phyloP scores from a whole-genome alignment of 1,284 basidiomycete species.

The Irpex sp. region DNA sequence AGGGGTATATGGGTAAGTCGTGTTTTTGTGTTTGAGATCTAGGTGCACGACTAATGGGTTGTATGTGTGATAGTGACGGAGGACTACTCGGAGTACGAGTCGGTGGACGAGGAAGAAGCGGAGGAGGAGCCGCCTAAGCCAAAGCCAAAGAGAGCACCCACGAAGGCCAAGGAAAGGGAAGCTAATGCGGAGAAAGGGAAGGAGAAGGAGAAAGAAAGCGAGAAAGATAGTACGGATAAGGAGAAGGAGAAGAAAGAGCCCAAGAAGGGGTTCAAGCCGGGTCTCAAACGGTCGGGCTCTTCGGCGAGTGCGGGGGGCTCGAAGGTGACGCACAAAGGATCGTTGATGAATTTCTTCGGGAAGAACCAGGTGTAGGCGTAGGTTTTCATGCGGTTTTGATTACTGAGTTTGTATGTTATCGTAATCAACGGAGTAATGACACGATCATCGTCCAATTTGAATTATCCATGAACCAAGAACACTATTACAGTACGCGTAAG shows the following conservation, averaged over 20 bases:
- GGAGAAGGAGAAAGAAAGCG: slow-evolving; percentile 7
- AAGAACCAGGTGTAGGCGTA: slow-evolving; percentile 14
- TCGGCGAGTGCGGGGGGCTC: neutral
- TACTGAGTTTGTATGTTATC: neutral
- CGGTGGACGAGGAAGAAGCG: slow-evolving; percentile 57
- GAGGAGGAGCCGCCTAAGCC: slow-evolving; percentile 26
- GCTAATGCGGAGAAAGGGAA: slow-evolving; percentile 8
- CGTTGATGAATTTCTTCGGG: slow-evolving; percentile 29
- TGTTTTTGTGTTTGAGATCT: neutral
- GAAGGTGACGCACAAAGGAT: slow-evolving; percentile 24
- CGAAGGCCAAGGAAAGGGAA: slow-evolving; percentile 25
- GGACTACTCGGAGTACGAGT: slow-evolving; percentile 79
- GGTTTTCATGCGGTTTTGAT: too few species aligned
- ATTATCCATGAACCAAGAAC: neutral
- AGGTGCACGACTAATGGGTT: too few species aligned
- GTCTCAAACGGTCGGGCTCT: slow-evolving; percentile 13
- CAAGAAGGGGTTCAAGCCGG: slow-evolving; percentile 4
- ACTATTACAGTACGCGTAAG: neutral
- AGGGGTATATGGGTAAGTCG: slow-evolving; percentile 67
- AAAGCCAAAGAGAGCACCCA: slow-evolving; percentile 27
- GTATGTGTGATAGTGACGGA: slow-evolving; percentile 49
- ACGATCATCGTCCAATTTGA: neutral
- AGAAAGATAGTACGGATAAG: slow-evolving; percentile 5
- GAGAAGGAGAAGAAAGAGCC: slow-evolving; percentile 11
- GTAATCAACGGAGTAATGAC: neutral